A percentile compares a stretch with the other conserved stretches of the same genome.
These are phyloP conservation scores for Hysterium pulicare DNA, from an alignment of 2,329 filamentous ascomycete genomes.

Conservation along the genomic window DNA sequence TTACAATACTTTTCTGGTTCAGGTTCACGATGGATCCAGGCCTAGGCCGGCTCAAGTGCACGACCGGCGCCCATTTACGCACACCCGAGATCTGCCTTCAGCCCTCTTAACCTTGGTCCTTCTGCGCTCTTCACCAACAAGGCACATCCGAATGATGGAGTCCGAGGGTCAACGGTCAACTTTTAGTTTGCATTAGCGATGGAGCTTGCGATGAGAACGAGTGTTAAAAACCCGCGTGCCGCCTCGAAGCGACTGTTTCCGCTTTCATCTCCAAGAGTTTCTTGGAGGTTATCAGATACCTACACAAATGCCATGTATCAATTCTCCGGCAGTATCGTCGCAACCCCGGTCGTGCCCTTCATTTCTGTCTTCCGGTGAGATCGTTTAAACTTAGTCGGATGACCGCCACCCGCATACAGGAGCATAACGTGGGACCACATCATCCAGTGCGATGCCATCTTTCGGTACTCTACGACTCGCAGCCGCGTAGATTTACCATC, in stretches of 20 bases:
- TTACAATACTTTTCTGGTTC: no score
- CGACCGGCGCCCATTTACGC: no score
- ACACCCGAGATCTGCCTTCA: slow-evolving; percentile 4
- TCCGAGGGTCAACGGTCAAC: not conserved
- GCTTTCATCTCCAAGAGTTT: not conserved
- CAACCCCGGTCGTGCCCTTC: not conserved
- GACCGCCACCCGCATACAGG: not conserved
- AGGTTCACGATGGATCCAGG: no score
- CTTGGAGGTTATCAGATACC: not conserved
- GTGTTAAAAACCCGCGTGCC: no score
- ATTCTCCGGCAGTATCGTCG: not conserved
- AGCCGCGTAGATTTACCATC: not conserved
- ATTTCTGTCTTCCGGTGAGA: no score
- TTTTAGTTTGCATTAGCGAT: not conserved
- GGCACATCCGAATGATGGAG: not conserved
- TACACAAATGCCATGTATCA: not conserved
- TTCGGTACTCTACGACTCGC: not conserved
- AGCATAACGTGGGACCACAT: not conserved
- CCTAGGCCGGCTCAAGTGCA: no score
- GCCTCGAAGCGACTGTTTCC: not conserved
- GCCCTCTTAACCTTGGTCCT: slow-evolving; percentile 1
- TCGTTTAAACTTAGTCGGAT: not conserved
- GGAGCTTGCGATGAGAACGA: no score
- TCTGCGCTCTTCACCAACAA: slow-evolving; percentile 1
- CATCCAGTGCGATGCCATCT: not conserved